Evolutionary conservation across 148 eudicot species (phyloP).

Genomic region (Nepenthes gracilis): DNA sequence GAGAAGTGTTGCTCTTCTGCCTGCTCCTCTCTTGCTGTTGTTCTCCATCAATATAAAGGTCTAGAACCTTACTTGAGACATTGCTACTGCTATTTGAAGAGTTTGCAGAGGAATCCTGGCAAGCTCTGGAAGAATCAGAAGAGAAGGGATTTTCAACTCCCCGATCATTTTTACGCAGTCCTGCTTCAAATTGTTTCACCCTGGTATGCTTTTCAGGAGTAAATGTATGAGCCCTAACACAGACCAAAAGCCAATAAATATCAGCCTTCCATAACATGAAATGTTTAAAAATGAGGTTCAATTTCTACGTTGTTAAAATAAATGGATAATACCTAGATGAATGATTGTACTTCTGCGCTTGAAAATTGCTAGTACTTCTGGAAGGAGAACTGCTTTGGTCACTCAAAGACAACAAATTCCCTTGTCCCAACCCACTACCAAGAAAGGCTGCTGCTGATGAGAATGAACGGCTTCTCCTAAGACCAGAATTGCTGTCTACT

Average conservation of each 20-base stretch:
- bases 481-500: conserved; percentile 21
- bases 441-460: conserved; percentile 59
- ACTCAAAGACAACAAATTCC: conserved; percentile 15
- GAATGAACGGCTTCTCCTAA: conserved; percentile 65
- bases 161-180: conserved; percentile 12
- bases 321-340: conserved; percentile 43
- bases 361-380: conserved; percentile 31
- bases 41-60: conserved; percentile 86
- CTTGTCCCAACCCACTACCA: conserved; percentile 26
- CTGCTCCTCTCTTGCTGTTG: conserved; percentile 40
- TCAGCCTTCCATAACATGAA: background rate
- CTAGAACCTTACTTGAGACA: conserved; percentile 60
- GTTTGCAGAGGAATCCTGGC: conserved; percentile 32
- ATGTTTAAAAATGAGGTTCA: background rate
- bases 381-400: conserved; percentile 51
- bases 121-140: conserved; percentile 14
- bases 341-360: conserved; percentile 19
- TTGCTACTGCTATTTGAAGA: conserved; percentile 59
- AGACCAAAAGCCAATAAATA: conserved; percentile 3
- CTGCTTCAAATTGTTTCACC: conserved; percentile 21
- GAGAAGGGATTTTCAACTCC: conserved; percentile 17
- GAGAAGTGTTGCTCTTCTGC: conserved; percentile 14
- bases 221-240: conserved; percentile 32
- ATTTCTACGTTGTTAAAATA: background rate
- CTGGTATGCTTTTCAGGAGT: conserved; percentile 58